A percentile compares a stretch with the other conserved stretches of the same genome.
Evolutionary conservation across 2,329 filamentous ascomycete species (phyloP).

Genomic region (Septoria petroselini): DNA sequence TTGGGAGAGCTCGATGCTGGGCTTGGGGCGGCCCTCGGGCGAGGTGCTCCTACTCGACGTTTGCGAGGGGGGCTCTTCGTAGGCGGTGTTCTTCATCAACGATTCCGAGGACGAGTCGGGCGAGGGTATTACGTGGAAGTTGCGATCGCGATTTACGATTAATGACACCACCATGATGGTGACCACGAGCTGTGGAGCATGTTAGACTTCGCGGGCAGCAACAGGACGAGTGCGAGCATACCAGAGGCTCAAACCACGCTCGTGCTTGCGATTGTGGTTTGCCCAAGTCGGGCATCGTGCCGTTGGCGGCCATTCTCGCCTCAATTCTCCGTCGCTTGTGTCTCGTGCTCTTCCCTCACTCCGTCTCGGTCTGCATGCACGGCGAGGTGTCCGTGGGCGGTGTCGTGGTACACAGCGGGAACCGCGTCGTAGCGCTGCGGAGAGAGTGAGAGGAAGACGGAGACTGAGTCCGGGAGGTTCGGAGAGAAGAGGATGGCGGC

Average conservation of each 20-base stretch:
- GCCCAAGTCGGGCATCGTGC: constrained; percentile 24
- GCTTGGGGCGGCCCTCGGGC: constrained; percentile 38
- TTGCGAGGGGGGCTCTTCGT: constrained; percentile 19
- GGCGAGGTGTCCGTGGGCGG: background rate
- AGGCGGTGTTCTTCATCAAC: constrained; percentile 23
- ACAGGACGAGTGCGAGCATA: constrained; percentile 17
- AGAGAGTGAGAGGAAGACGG: too few species aligned
- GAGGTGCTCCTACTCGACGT: constrained; percentile 31
- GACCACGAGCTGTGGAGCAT: constrained; percentile 40
- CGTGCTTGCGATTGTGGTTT: constrained; percentile 30
- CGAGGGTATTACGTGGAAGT: constrained; percentile 34
- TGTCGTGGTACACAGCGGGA: background rate
- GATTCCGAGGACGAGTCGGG: constrained; percentile 22
- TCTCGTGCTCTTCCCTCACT: too few species aligned
- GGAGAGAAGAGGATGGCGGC: background rate
- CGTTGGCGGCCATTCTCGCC: constrained; percentile 7
- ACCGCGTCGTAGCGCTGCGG: background rate
- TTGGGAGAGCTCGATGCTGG: constrained; percentile 50
- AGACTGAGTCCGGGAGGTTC: background rate
- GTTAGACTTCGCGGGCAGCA: constrained; percentile 11
- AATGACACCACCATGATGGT: constrained; percentile 45
- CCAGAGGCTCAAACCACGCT: constrained; percentile 31
- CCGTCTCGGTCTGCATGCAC: background rate
- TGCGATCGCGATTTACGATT: constrained; percentile 41
- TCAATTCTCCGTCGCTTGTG: background rate